Conservation (phyloP, 495 filamentous ascomycete species). For the Penicillium pulvis region DNA sequence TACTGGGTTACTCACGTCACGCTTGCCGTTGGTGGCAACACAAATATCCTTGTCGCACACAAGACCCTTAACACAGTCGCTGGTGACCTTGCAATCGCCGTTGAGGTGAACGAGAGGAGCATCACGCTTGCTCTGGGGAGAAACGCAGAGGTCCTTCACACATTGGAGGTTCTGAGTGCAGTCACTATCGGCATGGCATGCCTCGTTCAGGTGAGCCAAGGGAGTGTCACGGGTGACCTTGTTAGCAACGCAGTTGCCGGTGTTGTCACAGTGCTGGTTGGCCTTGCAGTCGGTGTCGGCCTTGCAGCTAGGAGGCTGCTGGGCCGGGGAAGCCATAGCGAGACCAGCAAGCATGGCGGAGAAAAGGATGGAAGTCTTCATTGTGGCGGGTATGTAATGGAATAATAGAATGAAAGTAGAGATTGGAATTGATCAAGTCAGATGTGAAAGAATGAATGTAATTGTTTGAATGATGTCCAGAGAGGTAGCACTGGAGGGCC, state of each 20-base stretch:
- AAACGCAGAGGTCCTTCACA: slow-evolving; percentile 7
- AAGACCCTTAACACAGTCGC: slow-evolving; percentile 13
- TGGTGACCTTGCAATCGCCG: slow-evolving; percentile 5
- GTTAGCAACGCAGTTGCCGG: slow-evolving; percentile 6
- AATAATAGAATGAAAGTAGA: slow-evolving; percentile 1
- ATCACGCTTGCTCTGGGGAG: slow-evolving; percentile 9
- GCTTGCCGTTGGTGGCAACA: slow-evolving; percentile 10
- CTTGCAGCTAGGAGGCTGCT: slow-evolving; percentile 3
- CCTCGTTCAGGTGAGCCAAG: slow-evolving; percentile 7
- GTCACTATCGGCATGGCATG: slow-evolving; percentile 6
- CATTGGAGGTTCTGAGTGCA: slow-evolving; percentile 3
- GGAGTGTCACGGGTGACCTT: slow-evolving; percentile 9
- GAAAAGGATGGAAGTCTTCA: slow-evolving; percentile 10
- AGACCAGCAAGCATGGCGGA: slow-evolving; percentile 14
- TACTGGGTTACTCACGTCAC: slow-evolving; percentile 3
- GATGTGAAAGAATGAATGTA: neutral
- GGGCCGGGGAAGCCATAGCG: slow-evolving; percentile 10
- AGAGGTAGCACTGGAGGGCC: neutral
- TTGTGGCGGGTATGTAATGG: slow-evolving; percentile 2
- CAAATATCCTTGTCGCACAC: slow-evolving; percentile 6
- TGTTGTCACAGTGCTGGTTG: slow-evolving; percentile 8
- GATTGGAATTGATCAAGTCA: neutral
- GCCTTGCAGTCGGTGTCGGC: slow-evolving; percentile 11
- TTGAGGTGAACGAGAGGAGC: slow-evolving; percentile 4
- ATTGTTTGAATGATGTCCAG: neutral